Percentiles rank a stretch among this genome's conserved stretches.
Conservation (phyloP, 345 rosid species). For the Heritiera fomes region DNA sequence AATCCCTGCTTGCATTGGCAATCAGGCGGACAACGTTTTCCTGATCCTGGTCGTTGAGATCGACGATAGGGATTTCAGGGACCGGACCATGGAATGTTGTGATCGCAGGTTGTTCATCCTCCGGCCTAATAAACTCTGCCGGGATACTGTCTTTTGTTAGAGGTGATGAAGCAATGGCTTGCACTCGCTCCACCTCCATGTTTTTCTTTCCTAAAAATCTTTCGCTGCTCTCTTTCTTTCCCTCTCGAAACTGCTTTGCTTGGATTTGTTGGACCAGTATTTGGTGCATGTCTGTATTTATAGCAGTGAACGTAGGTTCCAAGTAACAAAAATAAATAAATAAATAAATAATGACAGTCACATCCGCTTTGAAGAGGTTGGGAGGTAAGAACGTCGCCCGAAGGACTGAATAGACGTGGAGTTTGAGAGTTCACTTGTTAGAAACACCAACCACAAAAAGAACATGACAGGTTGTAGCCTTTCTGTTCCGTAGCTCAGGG, state of each 20-base stretch:
- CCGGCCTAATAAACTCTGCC: conserved; percentile 59
- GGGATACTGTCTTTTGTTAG: conserved; percentile 47
- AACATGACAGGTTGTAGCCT: too few relatives aligned
- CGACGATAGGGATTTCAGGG: conserved; percentile 51
- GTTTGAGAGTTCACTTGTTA: too few relatives aligned
- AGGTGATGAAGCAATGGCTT: conserved; percentile 43
- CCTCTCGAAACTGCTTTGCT: background rate
- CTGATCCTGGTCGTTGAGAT: conserved; percentile 37
- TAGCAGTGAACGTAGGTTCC: background rate
- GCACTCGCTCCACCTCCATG: conserved; percentile 56
- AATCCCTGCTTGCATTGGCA: conserved; percentile 39
- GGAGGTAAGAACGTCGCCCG: too few relatives aligned
- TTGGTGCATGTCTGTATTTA: background rate
- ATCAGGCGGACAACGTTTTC: conserved; percentile 31
- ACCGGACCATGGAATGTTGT: conserved; percentile 56
- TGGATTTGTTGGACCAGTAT: too few relatives aligned
- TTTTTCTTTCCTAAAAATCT: background rate
- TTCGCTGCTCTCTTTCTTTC: background rate
- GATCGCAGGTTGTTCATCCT: conserved; percentile 65
- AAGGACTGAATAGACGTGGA: too few relatives aligned
- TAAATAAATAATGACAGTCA: too few relatives aligned
- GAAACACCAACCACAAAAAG: too few relatives aligned
- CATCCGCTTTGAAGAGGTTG: too few relatives aligned
- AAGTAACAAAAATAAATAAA: background rate
- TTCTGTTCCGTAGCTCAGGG: too few relatives aligned